Evolutionary conservation across 2,329 filamentous ascomycete species (phyloP), one percentile per base, ranked within the genome.

Genomic region (Nemania sp.): DNA sequence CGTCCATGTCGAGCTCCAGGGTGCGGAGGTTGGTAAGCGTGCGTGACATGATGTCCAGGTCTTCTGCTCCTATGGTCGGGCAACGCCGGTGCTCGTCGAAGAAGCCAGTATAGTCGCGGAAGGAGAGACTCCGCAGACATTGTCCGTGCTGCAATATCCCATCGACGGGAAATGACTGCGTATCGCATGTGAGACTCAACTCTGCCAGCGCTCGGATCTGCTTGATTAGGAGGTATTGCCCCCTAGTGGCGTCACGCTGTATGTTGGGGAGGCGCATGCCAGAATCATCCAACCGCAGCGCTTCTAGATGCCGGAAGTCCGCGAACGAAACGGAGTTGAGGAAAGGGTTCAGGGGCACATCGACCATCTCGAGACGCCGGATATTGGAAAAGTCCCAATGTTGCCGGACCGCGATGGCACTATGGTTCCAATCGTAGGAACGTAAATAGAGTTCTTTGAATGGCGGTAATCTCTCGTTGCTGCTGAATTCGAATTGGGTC

Each of bases 381-480:
- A 83, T 73, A n/a, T 63, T 64, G 4, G 78, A 78, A 61, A 83
- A 77, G 65, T 81, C 75, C 80, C 80, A 83, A 58, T 82, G 79
- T 17, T 60, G 64, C 1, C 58, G 64, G 5, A 80, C 79, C 3
- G 76, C 75, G 2, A 74, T 69, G 0, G 65, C 49, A 1, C 69
- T 70, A 62, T 83, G 81, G 10, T 75, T 70, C 81, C 81, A 83
- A 69, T 82, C 77, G 63, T 83, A 83, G 1, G 78, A 81, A 50
- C 75, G 75, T 39, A 83, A 69, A 1, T 67, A 70, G 3, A 83
- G 70, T 7, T 79, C 74, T 18, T 65, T 67, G 5, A 83, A 67
- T 0, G 80, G 69, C 1, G 81, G 80, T 21, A 83, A 68, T 11
- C 77, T 72, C 56, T 83, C 80, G 17, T 67, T 70, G 0, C 61